Conservation (phyloP, 164 flowering plant species). For the Sedum album region DNA sequence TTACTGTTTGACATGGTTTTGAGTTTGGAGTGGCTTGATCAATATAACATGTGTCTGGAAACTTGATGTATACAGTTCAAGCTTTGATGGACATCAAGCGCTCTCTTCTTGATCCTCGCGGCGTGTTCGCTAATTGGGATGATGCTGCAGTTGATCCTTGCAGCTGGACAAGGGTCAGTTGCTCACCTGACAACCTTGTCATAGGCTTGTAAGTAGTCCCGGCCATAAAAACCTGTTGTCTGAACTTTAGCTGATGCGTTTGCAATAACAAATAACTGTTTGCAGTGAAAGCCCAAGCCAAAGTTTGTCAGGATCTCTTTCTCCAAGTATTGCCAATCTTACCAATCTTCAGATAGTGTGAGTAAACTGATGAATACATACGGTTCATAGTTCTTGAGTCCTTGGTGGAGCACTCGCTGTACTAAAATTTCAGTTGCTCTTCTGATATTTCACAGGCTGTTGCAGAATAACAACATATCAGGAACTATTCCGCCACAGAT, state of each 20-base stretch:
- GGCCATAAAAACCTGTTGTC: not conserved
- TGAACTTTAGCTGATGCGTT: not conserved
- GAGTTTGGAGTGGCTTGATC: not conserved
- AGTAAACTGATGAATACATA: conserved; percentile 16
- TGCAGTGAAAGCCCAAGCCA: conserved; percentile 90
- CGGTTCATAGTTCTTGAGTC: not conserved
- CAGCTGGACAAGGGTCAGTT: conserved; percentile 94
- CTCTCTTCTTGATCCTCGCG: conserved; percentile 63
- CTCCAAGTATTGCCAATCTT: conserved; percentile 61
- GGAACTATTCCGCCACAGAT: conserved; percentile 72
- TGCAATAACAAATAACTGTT: not conserved
- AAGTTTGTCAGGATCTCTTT: conserved; percentile 67
- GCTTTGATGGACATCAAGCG: conserved; percentile 59
- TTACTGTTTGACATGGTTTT: not conserved
- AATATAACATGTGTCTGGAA: not conserved
- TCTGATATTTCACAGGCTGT: conserved; percentile 29
- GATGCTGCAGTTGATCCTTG: conserved; percentile 93
- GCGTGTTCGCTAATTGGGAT: conserved; percentile 87
- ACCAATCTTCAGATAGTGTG: conserved; percentile 89
- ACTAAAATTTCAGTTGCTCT: too few relatives aligned
- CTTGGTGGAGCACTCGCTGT: too few relatives aligned
- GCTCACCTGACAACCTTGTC: conserved; percentile 76
- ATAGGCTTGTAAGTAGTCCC: conserved; percentile 53
- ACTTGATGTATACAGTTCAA: conserved; percentile 32
- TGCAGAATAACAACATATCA: conserved; percentile 84